A percentile compares a stretch with the other conserved stretches of the same genome.
Conservation (phyloP, 2,329 filamentous ascomycete species). For the Pestalotiopsis sp. region DNA sequence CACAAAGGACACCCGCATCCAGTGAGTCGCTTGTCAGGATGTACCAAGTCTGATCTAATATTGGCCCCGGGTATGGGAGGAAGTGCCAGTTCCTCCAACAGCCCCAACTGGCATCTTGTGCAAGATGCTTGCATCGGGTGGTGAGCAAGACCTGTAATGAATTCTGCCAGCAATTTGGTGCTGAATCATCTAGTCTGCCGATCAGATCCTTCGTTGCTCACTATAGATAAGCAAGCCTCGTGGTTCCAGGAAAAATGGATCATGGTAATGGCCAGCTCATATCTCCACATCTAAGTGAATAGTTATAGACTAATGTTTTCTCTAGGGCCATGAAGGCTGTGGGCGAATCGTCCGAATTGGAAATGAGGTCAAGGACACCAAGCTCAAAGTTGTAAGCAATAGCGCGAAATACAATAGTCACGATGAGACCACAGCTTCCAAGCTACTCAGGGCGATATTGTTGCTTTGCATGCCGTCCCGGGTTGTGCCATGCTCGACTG, state of each 20-base stretch:
- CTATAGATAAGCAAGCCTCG: constrained; percentile 25
- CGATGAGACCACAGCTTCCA: background rate
- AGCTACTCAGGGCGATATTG: constrained; percentile 25
- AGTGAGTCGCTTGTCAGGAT: constrained; percentile 13
- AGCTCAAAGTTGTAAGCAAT: background rate
- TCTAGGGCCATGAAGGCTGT: constrained; percentile 26
- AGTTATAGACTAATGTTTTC: background rate
- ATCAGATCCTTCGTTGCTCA: constrained; percentile 31
- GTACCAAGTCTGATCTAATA: background rate
- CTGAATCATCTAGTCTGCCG: constrained; percentile 26
- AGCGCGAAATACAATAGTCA: background rate
- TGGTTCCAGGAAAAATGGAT: constrained; percentile 30
- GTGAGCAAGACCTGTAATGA: background rate
- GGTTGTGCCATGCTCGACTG: constrained; percentile 33
- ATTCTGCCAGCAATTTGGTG: background rate
- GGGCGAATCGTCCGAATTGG: constrained; percentile 24
- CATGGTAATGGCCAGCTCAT: constrained; percentile 13
- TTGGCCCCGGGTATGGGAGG: constrained; percentile 23
- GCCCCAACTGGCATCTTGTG: constrained; percentile 27
- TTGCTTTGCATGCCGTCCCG: constrained; percentile 30
- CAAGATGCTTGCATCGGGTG: constrained; percentile 35
- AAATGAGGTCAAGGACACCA: constrained; percentile 9
- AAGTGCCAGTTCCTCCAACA: constrained; percentile 27
- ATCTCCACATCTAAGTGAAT: background rate
- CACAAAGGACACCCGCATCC: constrained; percentile 30